Evolutionary conservation across 2,329 filamentous ascomycete species (phyloP).

Genomic region (Metarhizium album): DNA sequence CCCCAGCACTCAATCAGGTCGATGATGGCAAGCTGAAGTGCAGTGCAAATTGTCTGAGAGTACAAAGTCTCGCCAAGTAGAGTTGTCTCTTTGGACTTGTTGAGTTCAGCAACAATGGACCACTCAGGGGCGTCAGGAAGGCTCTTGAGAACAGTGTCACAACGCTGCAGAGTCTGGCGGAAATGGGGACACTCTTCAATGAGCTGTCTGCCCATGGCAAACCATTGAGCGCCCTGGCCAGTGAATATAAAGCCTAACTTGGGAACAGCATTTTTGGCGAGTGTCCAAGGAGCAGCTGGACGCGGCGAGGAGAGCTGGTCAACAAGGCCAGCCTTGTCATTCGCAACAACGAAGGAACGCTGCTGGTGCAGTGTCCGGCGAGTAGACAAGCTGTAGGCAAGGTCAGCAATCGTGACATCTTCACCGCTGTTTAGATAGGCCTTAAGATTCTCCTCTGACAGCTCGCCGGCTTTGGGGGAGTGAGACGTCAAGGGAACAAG

Average conservation of each 20-base stretch:
- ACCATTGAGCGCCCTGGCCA: conserved; percentile 29
- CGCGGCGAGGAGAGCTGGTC: conserved; percentile 10
- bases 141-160: conserved; percentile 18
- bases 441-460: conserved; percentile 11
- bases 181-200: conserved; percentile 24
- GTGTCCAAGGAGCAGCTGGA: conserved; percentile 19
- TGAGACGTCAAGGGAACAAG: conserved; percentile 14
- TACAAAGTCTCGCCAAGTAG: conserved; percentile 20
- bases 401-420: conserved; percentile 10
- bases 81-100: conserved; percentile 20
- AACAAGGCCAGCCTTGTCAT: conserved; percentile 6
- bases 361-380: conserved; percentile 13
- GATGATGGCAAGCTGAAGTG: conserved; percentile 32
- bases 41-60: conserved; percentile 33
- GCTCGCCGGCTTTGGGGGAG: conserved; percentile 12
- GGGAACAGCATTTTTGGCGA: conserved; percentile 8
- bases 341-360: conserved; percentile 15
- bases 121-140: conserved; percentile 23
- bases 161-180: neutral
- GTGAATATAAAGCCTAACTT: conserved; percentile 27
- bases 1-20: conserved; percentile 21
- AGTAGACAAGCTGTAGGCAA: conserved; percentile 13
- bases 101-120: conserved; percentile 26
- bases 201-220: conserved; percentile 27
- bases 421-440: conserved; percentile 8